Evolutionary conservation across 2,329 filamentous ascomycete species (phyloP).

Genomic region (Fusarium ambrosium): DNA sequence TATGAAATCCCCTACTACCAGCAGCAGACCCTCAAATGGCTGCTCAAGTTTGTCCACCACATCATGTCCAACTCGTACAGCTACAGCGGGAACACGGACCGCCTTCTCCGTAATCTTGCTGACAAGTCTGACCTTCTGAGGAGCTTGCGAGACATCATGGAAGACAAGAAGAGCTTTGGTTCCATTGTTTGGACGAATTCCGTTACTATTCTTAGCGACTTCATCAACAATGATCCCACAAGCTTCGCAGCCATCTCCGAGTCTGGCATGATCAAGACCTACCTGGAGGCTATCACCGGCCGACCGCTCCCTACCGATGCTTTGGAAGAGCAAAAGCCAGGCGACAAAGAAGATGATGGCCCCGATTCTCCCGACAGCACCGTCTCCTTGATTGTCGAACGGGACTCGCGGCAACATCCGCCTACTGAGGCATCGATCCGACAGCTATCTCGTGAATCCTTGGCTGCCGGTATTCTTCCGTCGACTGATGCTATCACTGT

Average conservation of each 20-base stretch:
- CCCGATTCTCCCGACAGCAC: conserved; percentile 56
- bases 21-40: conserved; percentile 92
- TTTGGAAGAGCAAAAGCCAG: conserved; percentile 48
- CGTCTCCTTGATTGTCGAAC: conserved; percentile 54
- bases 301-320: conserved; percentile 56
- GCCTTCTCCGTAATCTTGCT: conserved; percentile 90
- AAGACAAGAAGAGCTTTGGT: conserved; percentile 83
- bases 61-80: conserved; percentile 85
- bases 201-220: conserved; percentile 91
- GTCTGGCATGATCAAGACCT: conserved; percentile 87
- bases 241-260: conserved; percentile 97
- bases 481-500: conserved; percentile 89
- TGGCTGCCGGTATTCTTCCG: conserved; percentile 84
- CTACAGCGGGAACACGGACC: conserved; percentile 85
- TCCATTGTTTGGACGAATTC: conserved; percentile 97
- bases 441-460: conserved; percentile 56
- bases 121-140: conserved; percentile 89
- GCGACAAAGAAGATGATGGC: conserved; percentile 51
- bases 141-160: conserved; percentile 84
- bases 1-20: conserved; percentile 94
- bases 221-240: conserved; percentile 98
- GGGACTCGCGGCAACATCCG: conserved; percentile 63
- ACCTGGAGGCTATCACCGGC: conserved; percentile 84
- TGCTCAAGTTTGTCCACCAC: conserved; percentile 96
- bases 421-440: conserved; percentile 65